These are phyloP conservation scores for Pterulicium gracile DNA, from an alignment of 1,284 basidiomycete genomes.

Conservation along the genomic window DNA sequence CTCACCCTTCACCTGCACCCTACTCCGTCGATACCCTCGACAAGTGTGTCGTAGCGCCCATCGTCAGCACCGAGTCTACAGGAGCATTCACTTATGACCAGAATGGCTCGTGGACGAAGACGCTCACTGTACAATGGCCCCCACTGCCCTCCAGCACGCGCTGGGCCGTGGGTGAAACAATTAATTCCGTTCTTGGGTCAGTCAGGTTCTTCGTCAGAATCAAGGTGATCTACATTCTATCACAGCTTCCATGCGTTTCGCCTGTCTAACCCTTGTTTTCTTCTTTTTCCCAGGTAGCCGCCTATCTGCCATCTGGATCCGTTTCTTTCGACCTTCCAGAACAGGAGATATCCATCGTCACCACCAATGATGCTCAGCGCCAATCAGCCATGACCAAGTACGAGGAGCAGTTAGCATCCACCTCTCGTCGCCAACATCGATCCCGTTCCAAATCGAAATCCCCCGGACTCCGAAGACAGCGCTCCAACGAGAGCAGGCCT, in stretches of 20 bases:
- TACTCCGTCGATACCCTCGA: slow-evolving; percentile 22
- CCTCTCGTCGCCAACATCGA: slow-evolving; percentile 16
- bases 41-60: slow-evolving; percentile 13
- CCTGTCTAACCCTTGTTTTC: no score
- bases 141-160: slow-evolving; percentile 51
- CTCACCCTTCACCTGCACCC: slow-evolving; percentile 24
- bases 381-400: slow-evolving; percentile 54
- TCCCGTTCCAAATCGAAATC: slow-evolving; percentile 51
- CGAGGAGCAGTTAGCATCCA: slow-evolving; percentile 28
- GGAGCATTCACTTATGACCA: slow-evolving; percentile 42
- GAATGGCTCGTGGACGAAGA: slow-evolving; percentile 49
- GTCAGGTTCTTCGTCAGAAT: slow-evolving; percentile 60
- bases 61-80: slow-evolving; percentile 47
- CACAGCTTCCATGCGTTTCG: no score
- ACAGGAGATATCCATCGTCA: slow-evolving; percentile 51
- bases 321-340: slow-evolving; percentile 56
- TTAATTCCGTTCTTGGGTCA: slow-evolving; percentile 52
- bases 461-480: slow-evolving; percentile 33
- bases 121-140: slow-evolving; percentile 62
- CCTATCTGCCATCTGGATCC: slow-evolving; percentile 28
- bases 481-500: slow-evolving; percentile 22
- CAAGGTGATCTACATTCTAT: slow-evolving; percentile 34
- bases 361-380: slow-evolving; percentile 60
- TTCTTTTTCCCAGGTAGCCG: slow-evolving; percentile 4
- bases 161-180: slow-evolving; percentile 70